Conservation (phyloP, 2,329 filamentous ascomycete genomes). For the Trichoderma harzianum region DNA sequence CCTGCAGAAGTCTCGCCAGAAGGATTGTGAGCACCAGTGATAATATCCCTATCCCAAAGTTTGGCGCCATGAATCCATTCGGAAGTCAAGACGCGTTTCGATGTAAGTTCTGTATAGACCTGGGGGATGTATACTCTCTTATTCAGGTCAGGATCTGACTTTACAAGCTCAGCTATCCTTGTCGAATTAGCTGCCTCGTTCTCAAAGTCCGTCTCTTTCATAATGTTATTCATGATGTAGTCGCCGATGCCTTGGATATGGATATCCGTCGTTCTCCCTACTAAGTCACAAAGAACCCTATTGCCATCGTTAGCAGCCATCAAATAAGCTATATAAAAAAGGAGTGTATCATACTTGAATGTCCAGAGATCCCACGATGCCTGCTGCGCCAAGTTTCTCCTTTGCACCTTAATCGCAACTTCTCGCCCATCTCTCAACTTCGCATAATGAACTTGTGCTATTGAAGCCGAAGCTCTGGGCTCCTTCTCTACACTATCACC, state of each 20-base stretch:
- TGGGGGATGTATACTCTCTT: constrained; percentile 14
- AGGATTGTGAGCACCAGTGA: neutral
- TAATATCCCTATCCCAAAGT: constrained; percentile 14
- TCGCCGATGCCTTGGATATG: constrained; percentile 5
- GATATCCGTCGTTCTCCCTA: neutral
- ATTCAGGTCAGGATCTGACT: neutral
- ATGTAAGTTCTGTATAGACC: neutral
- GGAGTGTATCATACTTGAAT: neutral
- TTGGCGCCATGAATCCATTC: constrained; percentile 17
- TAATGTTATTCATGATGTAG: constrained; percentile 14
- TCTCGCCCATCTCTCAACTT: constrained; percentile 7
- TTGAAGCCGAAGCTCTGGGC: constrained; percentile 9
- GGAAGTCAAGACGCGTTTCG: constrained; percentile 4
- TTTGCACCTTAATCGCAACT: constrained; percentile 13
- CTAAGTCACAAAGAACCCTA: neutral
- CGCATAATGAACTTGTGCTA: constrained; percentile 15
- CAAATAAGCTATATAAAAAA: rapidly evolving
- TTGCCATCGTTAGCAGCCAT: constrained; percentile 28
- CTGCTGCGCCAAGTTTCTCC: neutral
- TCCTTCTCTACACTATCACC: neutral
- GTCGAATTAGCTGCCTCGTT: constrained; percentile 9
- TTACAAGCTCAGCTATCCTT: neutral
- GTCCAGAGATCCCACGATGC: constrained; percentile 17
- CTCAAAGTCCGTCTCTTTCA: constrained; percentile 16
- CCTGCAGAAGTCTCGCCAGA: neutral